Base-by-base conservation (phyloP, 78 protist species). In the Dictyostelium intermedium region DNA sequence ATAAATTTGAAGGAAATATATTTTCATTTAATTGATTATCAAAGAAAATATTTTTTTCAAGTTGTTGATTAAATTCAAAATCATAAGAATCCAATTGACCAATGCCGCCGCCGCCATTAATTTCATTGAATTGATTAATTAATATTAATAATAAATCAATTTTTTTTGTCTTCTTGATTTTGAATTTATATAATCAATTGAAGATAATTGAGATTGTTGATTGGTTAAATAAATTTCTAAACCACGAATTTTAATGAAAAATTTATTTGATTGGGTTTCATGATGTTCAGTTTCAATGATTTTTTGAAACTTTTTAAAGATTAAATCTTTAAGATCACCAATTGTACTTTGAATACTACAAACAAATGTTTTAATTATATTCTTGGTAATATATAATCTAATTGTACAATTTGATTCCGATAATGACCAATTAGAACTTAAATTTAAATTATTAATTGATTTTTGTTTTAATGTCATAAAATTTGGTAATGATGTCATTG, bases 151-250 rank as follows among this genome's bases (percentile, higher is more conserved):
- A 32, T 39, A 89, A 50, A 80, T 89, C 94, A n/a, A 89, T 80
- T 25, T 89, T 89, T n/a, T 89, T 89, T 89, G 94, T 32, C 86
- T 80, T 69, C 94, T 60, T 10, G 94, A 89, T 80, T 80, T 78
- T 25, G 94, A 79, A 50, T 89, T 89, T 14, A 89, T 89, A 69
- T 47, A 89, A 69, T 81, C 94, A 1, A 89, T 89, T 34, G 94
- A 89, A 8, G 82, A 80, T 34, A 89, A 47, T 45, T 45, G 43
- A 5, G 63, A 43, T 4, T 41, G 11, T 7, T 23, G 70, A 69
- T 89, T 89, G 3, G 73, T 8, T n/a, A 89, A 69, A 70, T 89
- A 89, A 0, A 89, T 89, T 50, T 89, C 94, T 34, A 89, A 37
- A 23, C 87, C 87, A 47, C 94, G 60, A n/a, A 89, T 80, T 47